Conservation (phyloP, 768 basidiomycete species). For the Imleria badia region DNA sequence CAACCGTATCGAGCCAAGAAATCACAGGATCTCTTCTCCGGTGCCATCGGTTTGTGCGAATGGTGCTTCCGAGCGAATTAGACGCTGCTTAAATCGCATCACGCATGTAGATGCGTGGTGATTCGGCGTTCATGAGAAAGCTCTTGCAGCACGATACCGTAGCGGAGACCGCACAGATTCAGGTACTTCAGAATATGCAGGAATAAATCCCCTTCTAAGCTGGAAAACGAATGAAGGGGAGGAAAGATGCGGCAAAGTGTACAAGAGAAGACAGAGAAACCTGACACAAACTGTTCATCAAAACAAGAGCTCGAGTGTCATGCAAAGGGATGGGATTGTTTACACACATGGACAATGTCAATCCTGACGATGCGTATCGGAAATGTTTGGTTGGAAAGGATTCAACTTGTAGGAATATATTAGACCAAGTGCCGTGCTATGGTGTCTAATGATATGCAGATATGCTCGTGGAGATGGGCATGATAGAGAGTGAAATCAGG, state of each 20-base stretch:
- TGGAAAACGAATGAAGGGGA: neutral
- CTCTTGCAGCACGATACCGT: neutral
- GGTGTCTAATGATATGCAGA: constrained; percentile 24
- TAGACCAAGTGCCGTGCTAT: constrained; percentile 16
- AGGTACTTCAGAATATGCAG: neutral
- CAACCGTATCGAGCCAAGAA: neutral
- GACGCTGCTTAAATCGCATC: too few species aligned
- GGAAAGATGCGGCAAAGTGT: neutral
- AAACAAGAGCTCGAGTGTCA: neutral
- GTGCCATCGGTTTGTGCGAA: neutral
- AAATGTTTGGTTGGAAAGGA: constrained; percentile 5
- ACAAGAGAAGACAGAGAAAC: neutral
- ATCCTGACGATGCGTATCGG: constrained; percentile 4
- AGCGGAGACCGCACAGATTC: neutral
- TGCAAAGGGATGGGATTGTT: neutral
- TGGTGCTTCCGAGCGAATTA: neutral
- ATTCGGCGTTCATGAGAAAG: too few species aligned
- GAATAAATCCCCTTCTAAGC: neutral
- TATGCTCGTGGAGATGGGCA: constrained; percentile 17
- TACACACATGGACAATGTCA: neutral
- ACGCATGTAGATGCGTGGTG: too few species aligned
- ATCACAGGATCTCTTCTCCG: too few species aligned
- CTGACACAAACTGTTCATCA: neutral
- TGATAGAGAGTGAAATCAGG: constrained; percentile 7
- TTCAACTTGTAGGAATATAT: constrained; percentile 16